Evolutionary conservation across 1,139 yeast genomes (phyloP).

Genomic region (Yamadazyma dendronema): DNA sequence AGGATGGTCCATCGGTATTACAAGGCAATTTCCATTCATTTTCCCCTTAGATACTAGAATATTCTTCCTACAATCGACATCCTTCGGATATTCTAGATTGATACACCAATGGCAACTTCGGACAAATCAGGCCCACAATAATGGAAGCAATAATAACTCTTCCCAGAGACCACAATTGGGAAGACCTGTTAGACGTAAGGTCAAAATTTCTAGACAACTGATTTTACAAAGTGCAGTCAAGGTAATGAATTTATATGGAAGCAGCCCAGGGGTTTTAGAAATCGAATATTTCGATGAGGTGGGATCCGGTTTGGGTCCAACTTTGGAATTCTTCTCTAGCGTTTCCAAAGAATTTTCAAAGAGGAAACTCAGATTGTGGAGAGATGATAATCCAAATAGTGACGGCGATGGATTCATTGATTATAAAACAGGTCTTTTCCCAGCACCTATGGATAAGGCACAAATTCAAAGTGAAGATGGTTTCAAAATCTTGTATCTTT

Average conservation of each 20-base stretch:
- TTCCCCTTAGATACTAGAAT: conserved; percentile 84
- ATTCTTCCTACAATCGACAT: conserved; percentile 78
- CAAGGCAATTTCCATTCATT: conserved; percentile 73
- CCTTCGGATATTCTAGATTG: conserved; percentile 86
- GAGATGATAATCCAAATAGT: conserved; percentile 36
- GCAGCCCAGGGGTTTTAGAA: conserved; percentile 78
- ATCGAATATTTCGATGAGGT: conserved; percentile 88
- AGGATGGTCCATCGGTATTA: conserved; percentile 74
- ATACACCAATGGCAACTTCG: conserved; percentile 75
- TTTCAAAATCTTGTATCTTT: conserved; percentile 49
- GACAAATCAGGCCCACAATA: conserved; percentile 42
- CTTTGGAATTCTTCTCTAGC: conserved; percentile 83
- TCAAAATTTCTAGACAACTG: conserved; percentile 69
- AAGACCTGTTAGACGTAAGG: conserved; percentile 76
- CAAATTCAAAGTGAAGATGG: conserved; percentile 35
- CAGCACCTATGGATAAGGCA: conserved; percentile 53
- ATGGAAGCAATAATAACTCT: conserved; percentile 7
- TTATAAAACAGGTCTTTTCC: conserved; percentile 62
- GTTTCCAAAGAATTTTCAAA: conserved; percentile 72
- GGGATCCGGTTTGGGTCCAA: conserved; percentile 97
- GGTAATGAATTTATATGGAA: conserved; percentile 73
- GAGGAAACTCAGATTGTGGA: conserved; percentile 67
- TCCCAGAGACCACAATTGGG: conserved; percentile 54
- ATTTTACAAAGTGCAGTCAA: conserved; percentile 78
- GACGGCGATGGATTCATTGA: conserved; percentile 40